Conservation (phyloP, 140 eudicot species). For the Senecio squalidus region DNA sequence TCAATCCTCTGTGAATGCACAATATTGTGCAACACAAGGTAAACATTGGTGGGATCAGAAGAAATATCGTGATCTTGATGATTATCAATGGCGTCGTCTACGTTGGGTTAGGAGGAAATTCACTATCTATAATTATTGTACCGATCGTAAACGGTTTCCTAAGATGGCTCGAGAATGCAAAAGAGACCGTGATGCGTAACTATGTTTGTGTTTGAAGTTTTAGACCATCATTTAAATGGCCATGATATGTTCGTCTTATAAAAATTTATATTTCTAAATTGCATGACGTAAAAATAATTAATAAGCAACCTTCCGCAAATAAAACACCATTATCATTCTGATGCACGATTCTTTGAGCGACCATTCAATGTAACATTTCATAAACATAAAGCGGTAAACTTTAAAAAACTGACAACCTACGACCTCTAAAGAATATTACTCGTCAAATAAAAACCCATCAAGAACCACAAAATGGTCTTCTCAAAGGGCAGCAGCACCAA, state of each 20-base stretch:
- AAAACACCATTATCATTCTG: no score
- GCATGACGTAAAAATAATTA: neutral
- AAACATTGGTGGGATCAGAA: slow-evolving; percentile 66
- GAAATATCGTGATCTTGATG: slow-evolving; percentile 43
- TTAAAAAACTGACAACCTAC: neutral
- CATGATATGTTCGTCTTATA: no score
- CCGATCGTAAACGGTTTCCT: slow-evolving; percentile 40
- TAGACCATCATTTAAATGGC: neutral
- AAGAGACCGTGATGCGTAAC: slow-evolving; percentile 36
- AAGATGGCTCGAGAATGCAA: slow-evolving; percentile 45
- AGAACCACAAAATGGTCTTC: neutral
- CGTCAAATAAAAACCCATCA: neutral
- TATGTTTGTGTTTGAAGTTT: neutral
- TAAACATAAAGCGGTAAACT: neutral
- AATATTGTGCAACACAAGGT: slow-evolving; percentile 49
- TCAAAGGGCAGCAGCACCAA: slow-evolving; percentile 36
- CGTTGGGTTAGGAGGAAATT: slow-evolving; percentile 48
- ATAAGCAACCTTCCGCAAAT: no score
- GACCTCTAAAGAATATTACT: neutral
- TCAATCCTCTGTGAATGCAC: slow-evolving; percentile 43
- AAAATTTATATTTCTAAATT: no score
- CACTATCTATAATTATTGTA: slow-evolving; percentile 57
- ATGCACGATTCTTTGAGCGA: no score
- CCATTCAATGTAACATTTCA: no score
- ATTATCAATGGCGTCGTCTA: slow-evolving; percentile 42